phyloP scores from a whole-genome alignment of 768 basidiomycete genomes.

The Suillus discolor region DNA sequence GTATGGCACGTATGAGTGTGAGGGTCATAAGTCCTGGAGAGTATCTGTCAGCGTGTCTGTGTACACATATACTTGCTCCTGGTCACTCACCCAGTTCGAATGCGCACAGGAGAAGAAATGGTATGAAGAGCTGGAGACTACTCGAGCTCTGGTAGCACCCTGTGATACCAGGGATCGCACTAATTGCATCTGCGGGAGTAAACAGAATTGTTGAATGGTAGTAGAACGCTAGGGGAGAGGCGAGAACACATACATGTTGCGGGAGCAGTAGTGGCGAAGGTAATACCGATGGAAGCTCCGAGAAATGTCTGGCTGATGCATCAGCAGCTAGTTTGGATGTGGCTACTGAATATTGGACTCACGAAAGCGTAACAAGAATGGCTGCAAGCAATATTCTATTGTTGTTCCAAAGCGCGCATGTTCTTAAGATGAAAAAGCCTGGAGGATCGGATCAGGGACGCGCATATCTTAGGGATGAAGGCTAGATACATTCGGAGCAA shows the following conservation, averaged over 20 bases:
- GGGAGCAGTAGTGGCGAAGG: background rate
- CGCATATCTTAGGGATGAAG: background rate
- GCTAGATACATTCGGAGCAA: background rate
- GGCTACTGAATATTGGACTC: background rate
- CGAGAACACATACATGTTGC: background rate
- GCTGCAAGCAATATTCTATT: background rate
- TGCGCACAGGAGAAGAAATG: background rate
- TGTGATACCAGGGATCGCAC: background rate
- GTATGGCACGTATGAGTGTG: background rate
- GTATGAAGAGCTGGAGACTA: background rate
- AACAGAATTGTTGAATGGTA: background rate
- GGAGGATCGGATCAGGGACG: background rate
- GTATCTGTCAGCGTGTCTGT: background rate
- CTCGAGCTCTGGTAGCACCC: background rate
- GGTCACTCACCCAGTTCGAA: background rate
- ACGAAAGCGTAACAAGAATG: background rate
- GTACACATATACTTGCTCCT: background rate
- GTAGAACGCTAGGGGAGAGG: background rate
- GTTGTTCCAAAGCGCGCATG: background rate
- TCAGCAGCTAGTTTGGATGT: background rate
- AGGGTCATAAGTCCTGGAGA: background rate
- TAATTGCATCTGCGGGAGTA: background rate
- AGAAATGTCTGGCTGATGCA: background rate
- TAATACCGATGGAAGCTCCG: background rate
- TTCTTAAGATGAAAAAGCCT: background rate